Percentiles rank a stretch among this genome's conserved stretches.
Conservation (phyloP, 495 filamentous ascomycete genomes). For the Pseudoneurospora amorphoporcata region DNA sequence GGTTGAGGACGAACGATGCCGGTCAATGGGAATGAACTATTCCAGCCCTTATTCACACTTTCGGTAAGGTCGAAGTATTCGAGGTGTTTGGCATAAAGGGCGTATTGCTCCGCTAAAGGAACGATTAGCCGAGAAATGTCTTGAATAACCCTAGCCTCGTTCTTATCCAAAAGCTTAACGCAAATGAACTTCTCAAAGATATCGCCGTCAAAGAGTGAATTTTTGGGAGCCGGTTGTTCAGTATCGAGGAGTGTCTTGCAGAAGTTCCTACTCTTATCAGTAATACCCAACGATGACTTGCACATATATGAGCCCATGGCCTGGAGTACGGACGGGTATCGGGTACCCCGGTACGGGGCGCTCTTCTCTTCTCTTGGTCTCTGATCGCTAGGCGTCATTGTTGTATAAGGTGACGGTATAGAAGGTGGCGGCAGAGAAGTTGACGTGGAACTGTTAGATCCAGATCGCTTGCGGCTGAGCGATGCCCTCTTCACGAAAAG, state of each 20-base stretch:
- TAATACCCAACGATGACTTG: not conserved
- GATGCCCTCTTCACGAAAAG: not conserved
- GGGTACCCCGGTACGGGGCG: not conserved
- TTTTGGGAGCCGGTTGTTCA: not conserved
- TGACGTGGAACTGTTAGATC: not conserved
- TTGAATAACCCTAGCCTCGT: conserved; percentile 1
- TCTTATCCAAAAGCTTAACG: not conserved
- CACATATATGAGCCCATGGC: not conserved
- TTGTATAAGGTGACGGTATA: not conserved
- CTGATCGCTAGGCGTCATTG: not conserved
- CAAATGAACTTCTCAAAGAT: not conserved
- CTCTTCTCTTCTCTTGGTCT: not conserved
- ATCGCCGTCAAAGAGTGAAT: not conserved
- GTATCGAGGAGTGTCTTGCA: not conserved
- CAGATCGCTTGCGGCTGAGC: not conserved
- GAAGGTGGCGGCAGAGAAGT: not conserved
- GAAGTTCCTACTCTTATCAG: not conserved
- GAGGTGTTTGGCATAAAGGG: not conserved
- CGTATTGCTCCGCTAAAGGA: not conserved
- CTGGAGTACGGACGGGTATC: not conserved
- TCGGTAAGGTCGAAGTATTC: conserved; percentile 18
- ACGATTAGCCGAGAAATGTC: conserved; percentile 11
- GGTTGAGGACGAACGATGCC: conserved; percentile 27
- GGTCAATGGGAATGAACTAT: conserved; percentile 22
- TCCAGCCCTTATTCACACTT: conserved; percentile 36